Evolutionary conservation across 371 early-diverging fungal species (phyloP), one percentile per base, ranked within the genome.

Genomic region (Mucor irregularis): DNA sequence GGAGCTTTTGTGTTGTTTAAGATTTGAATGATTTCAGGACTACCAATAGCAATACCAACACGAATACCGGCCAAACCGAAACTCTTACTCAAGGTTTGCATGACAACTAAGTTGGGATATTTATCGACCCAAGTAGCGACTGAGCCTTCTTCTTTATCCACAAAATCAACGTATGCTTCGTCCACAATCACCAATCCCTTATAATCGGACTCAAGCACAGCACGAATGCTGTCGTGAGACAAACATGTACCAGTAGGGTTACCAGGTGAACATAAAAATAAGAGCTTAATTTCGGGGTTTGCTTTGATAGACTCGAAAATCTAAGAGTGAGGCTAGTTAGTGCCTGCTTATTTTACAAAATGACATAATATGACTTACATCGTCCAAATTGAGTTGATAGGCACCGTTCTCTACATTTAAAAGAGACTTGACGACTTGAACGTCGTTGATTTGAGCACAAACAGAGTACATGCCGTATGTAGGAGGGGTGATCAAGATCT

Each of bases 401-500:
- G 86, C 84, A 5, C 81, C 91, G 45, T 81, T 78, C 29, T 88
- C 88, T 10, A 91, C 88, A 56, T 85, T 71, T 44, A 98, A 72
- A 24, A 84, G 85, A 21, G 92, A 91, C 59, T 90, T 89, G 47
- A 92, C 89, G 29, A 97, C 88, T 45, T 68, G 77, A 0, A 95
- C 93, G 70, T 98, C 98, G 69, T 99, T 97, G 70, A 94, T 88
- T 62, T 91, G 86, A 35, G 97, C 96, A 50, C 84, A 88, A 14
- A 96, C 96, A 14, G 84, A 79, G 79, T 99, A 99, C 99, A 99
- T 99, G 62, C 99, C 99, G 68, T 99, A 99, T 25, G 97, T 97
- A 3, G 99, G 98, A 51, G 97, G 97, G 7, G 91, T 91, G 49
- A 97, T 90, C 49, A 99, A 76, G 59, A 97, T 86, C 71, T 91